Percentiles rank a stretch among this genome's conserved stretches.
Evolutionary conservation across 306 rosid species (phyloP).

Genomic region (Cucumis cinereus): DNA sequence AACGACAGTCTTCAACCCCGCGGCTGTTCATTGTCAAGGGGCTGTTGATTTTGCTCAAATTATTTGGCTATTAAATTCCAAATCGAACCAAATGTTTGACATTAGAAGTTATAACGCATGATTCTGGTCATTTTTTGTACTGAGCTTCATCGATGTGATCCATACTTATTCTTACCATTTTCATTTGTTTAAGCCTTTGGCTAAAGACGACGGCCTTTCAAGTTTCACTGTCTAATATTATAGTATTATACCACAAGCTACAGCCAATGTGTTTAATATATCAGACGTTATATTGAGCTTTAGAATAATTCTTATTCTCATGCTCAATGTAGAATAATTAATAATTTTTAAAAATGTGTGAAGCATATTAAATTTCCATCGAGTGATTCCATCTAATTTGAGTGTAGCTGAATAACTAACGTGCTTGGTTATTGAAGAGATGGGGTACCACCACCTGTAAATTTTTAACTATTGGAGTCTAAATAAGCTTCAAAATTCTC

Average conservation of each 20-base stretch:
- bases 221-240: not conserved
- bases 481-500: not conserved
- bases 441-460: not conserved
- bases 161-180: not conserved
- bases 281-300: not conserved
- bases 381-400: not conserved
- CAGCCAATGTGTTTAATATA: not conserved
- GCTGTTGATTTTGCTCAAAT: not conserved
- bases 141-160: not conserved
- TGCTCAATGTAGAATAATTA: not conserved
- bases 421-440: not conserved
- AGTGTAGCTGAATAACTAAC: not conserved
- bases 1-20: not conserved
- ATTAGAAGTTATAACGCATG: not conserved
- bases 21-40: not conserved
- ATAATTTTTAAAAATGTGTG: no score
- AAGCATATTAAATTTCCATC: no score
- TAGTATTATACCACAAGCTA: not conserved
- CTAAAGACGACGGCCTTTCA: not conserved
- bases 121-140: constrained; percentile 5
- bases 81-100: constrained; percentile 1
- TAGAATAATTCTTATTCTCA: not conserved
- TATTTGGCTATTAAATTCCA: not conserved
- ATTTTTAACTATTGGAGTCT: no score
- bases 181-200: not conserved